These are phyloP conservation scores for Mortierella sp. DNA, from an alignment of 371 early-diverging fungal species.

Conservation along the genomic window DNA sequence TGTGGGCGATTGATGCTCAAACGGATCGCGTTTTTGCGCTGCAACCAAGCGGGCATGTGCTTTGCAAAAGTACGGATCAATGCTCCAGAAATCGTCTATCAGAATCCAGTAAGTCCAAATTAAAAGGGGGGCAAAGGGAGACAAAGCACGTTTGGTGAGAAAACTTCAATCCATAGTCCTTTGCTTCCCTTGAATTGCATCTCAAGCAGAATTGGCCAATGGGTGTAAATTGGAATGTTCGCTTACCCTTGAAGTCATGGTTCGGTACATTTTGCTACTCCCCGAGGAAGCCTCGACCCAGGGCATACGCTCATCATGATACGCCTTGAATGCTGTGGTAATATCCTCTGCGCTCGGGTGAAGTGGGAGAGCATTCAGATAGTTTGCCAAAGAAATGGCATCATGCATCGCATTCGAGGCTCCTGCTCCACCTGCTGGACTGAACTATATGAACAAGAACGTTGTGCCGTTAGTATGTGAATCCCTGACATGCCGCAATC, in stretches of 20 bases:
- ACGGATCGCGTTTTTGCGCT: not conserved
- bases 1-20: not conserved
- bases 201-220: too few relatives aligned
- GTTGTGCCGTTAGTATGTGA: not conserved
- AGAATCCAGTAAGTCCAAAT: too few relatives aligned
- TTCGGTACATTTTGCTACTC: not conserved
- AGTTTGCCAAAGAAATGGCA: slow-evolving; percentile 15
- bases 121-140: too few relatives aligned
- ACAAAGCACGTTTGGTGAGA: too few relatives aligned
- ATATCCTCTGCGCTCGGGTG: slow-evolving; percentile 6
- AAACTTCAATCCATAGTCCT: too few relatives aligned
- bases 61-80: not conserved
- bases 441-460: not conserved
- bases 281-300: slow-evolving; percentile 5
- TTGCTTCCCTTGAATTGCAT: too few relatives aligned
- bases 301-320: slow-evolving; percentile 17
- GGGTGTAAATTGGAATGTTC: too few relatives aligned
- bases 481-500: too few relatives aligned
- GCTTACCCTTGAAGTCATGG: not conserved
- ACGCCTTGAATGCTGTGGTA: slow-evolving; percentile 1
- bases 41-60: not conserved
- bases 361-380: not conserved
- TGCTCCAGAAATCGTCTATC: too few relatives aligned
- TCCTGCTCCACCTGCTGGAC: slow-evolving; percentile 9
- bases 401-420: slow-evolving; percentile 17